Conservation (phyloP, 441 rosid species). For the Gossypium laxum region DNA sequence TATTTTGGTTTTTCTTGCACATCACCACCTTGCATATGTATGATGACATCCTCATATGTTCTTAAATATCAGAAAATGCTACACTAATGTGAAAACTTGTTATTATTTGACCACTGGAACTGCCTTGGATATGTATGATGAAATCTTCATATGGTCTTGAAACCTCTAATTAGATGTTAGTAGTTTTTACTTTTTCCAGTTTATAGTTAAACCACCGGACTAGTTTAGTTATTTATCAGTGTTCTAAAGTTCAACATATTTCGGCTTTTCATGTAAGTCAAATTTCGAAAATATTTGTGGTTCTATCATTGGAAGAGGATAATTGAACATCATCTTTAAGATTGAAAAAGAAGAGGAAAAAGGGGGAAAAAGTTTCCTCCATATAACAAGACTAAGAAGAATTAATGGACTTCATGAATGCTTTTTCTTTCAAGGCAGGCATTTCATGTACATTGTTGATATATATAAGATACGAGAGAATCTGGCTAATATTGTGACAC, state of each 20-base stretch:
- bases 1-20: neutral
- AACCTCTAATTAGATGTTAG: neutral
- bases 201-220: neutral
- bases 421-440: neutral
- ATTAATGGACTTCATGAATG: neutral
- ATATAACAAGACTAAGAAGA: neutral
- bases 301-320: neutral
- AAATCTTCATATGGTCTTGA: neutral
- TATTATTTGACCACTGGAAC: neutral
- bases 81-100: neutral
- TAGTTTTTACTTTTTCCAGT: neutral
- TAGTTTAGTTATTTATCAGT: neutral
- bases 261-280: neutral
- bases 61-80: neutral
- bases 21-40: neutral
- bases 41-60: neutral
- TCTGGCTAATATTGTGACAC: too few relatives aligned
- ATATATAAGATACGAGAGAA: too few relatives aligned
- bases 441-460: too few relatives aligned
- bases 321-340: neutral
- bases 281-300: neutral
- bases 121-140: neutral
- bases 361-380: neutral
- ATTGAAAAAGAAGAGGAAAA: neutral
- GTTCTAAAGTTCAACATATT: neutral